Conservation (phyloP, 2,329 filamentous ascomycete species). For the Furcasterigmium furcatum region DNA sequence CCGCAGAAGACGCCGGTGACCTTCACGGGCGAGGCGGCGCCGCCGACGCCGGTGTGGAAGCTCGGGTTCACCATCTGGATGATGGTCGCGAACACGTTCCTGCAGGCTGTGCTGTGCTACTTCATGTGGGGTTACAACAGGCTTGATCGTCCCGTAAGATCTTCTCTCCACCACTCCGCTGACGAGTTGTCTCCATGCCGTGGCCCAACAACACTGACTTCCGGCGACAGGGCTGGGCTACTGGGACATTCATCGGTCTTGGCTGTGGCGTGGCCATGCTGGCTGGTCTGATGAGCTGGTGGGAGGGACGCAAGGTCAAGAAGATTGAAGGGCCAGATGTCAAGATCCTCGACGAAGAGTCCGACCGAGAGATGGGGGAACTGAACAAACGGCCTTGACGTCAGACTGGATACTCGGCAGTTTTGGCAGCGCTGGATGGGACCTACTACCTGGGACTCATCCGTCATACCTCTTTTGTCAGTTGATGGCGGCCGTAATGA, state of each 20-base stretch:
- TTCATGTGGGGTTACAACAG: constrained; percentile 21
- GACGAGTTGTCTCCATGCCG: too few species aligned
- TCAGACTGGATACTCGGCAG: too few species aligned
- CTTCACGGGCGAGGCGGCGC: constrained; percentile 14
- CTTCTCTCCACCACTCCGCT: too few species aligned
- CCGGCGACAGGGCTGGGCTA: constrained; percentile 20
- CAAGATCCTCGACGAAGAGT: constrained; percentile 11
- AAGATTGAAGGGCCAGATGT: constrained; percentile 18
- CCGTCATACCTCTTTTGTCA: too few species aligned
- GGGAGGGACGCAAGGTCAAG: constrained; percentile 20
- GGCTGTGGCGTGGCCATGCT: constrained; percentile 19
- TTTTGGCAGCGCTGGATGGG: too few species aligned
- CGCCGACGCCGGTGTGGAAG: constrained; percentile 18
- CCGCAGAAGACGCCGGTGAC: constrained; percentile 9
- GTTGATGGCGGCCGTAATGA: too few species aligned
- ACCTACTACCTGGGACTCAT: too few species aligned
- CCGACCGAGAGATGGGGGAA: not conserved
- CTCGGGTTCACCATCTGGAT: constrained; percentile 18
- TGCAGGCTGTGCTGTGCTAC: constrained; percentile 17
- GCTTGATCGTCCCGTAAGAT: constrained; percentile 17
- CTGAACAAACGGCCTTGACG: too few species aligned
- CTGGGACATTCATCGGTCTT: constrained; percentile 18
- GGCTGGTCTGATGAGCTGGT: constrained; percentile 19
- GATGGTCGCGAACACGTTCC: constrained; percentile 18
- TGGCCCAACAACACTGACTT: too few species aligned